Percentiles rank a stretch among this genome's conserved stretches.
Conservation (phyloP, 2,329 filamentous ascomycete genomes). For the Trichoderma sp. region DNA sequence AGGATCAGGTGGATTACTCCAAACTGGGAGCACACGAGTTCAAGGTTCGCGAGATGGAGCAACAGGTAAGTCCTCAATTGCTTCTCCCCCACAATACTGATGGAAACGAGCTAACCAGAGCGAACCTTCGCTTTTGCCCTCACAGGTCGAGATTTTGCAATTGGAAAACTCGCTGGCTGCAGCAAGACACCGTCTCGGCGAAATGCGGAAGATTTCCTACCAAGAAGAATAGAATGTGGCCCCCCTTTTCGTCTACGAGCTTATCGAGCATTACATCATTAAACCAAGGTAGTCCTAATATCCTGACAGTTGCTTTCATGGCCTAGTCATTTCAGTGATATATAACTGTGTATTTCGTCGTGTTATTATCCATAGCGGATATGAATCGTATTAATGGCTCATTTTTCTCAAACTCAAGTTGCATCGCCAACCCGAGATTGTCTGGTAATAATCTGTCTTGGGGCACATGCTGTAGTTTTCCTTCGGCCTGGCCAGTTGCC, state of each 20-base stretch:
- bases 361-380: background rate
- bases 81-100: background rate
- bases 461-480: background rate
- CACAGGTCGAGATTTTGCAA: conserved; percentile 91
- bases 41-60: conserved; percentile 98
- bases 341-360: background rate
- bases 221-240: conserved; percentile 60
- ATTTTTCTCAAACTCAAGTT: background rate
- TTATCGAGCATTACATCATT: background rate
- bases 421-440: background rate
- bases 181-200: conserved; percentile 79
- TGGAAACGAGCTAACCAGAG: background rate
- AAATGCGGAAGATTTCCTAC: conserved; percentile 98
- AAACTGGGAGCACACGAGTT: conserved; percentile 92
- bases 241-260: background rate
- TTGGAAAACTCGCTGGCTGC: conserved; percentile 81
- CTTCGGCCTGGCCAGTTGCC: background rate
- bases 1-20: conserved; percentile 81
- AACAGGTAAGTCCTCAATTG: conserved; percentile 67
- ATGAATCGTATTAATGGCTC: background rate
- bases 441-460: background rate
- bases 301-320: background rate
- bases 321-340: background rate
- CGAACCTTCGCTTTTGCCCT: conserved; percentile 2
- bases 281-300: background rate